Base-by-base conservation (phyloP, 805 yeast genomes). In the Hanseniaspora vineae region DNA sequence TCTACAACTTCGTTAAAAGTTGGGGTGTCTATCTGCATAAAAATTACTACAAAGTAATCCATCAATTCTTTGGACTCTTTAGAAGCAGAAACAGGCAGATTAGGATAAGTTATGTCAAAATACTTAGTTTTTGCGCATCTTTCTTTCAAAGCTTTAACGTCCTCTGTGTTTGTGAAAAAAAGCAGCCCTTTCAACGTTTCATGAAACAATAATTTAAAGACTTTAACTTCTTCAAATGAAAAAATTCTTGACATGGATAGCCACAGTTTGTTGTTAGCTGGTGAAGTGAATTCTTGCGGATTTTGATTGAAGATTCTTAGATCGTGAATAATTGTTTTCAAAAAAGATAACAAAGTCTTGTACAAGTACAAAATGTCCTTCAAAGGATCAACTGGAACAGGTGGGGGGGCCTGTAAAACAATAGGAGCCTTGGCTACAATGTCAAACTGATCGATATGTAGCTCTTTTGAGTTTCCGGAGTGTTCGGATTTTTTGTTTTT, bases 21-120 rank as follows among this genome's bases (percentile, higher is more conserved):
- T 0, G 97, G 88, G 18, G 95, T 89, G 59, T 94, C 99, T 48
- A 94, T 76, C 59, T 87, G 95, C 54, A 88, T 85, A 64, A 87
- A 92, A 56, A 92, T 85, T 1, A 95, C 83, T 0, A 96, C 96
- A 60, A 92, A 78, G 2, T 88, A 81, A 59, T 94, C 98, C 96
- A 92, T 88, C 49, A 89, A 69, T 56, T 92, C 98, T 55, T 89
- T 87, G 50, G 89, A 96, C 58, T 90, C 97, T 55, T 87, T 88
- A 1, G 95, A 80, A 0, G 94, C 84, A 1, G 89, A 78, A 12
- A 86, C 84, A 3, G 96, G 95, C 37, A 85, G 65, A 49, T 82
- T 82, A 5, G 95, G 90, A 9, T 88, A 90, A 14, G 83, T 77
- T 1, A 84, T 74, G 50, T 84, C 84, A 59, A 80, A 80, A 49